Base-by-base conservation (phyloP, 805 yeast genomes). In the Barnettozyma siamensis region DNA sequence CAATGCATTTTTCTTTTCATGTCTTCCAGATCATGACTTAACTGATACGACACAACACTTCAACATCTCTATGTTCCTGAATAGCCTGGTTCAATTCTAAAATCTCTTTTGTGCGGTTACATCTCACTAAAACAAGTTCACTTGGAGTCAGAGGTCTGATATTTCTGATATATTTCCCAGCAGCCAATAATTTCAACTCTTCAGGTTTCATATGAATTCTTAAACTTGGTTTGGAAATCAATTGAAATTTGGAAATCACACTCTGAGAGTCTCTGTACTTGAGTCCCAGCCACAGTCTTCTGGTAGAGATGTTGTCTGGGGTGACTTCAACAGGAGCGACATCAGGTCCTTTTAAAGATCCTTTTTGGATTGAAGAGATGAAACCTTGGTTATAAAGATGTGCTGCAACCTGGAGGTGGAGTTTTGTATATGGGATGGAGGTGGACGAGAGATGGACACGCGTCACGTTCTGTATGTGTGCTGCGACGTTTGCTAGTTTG, bases 331-430 rank as follows among this genome's bases (percentile, higher is more conserved):
- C 78, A 1, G 89, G 83, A 2, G 67, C 67, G 34, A 67, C 59
- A 60, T 93, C 98, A 12, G 99, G 98, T 1, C 96, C 96, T 9
- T 73, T 59, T 2, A 76, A 68, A 8, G 91, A 83, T 3, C 99
- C 99, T 55, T 86, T 76, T 56, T 86, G 94, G 39, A 93, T 73
- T 2, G 88, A 76, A 1, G 88, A 75, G 33, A 93, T 68, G 59
- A 91, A 88, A 0, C 99, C 99, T 64, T 89, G 94, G 49, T 83
- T 84, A 67, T 91, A 87, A 30, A 93, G 74, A 28, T 88, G 91
- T 40, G 85, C 67, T 12, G 94, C 87, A 37, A 93, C 74, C 55
- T 84, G 88, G 41, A 93, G 70, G 61, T 91, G 95, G 52, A 88
- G 68, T 53, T 83, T 80, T 12, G 89, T 76, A 67, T 81, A 84